Percentiles rank a stretch among this genome's conserved stretches.
These are phyloP conservation scores for Coniferiporia sulphurascens DNA, from an alignment of 1,284 basidiomycete species.

Conservation along the genomic window DNA sequence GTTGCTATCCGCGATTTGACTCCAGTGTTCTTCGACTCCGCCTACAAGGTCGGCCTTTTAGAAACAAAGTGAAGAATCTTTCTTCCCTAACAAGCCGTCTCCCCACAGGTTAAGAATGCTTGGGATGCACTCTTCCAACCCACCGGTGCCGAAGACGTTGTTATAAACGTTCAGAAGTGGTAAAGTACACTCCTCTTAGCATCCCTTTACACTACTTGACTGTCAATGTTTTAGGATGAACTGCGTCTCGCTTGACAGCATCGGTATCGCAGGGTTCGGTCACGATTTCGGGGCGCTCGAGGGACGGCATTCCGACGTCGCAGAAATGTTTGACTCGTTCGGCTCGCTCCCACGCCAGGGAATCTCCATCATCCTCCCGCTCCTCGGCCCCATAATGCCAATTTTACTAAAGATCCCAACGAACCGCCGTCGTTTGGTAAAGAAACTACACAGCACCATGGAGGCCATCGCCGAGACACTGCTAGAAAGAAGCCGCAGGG, in stretches of 20 bases:
- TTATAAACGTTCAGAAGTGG: slow-evolving; percentile 56
- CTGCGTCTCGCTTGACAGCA: slow-evolving; percentile 45
- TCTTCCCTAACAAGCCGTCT: background rate
- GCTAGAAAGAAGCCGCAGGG: slow-evolving; percentile 38
- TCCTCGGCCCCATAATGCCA: slow-evolving; percentile 41
- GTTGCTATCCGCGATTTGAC: slow-evolving; percentile 34
- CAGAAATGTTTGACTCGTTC: slow-evolving; percentile 43
- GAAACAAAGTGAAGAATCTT: background rate
- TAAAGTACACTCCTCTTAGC: slow-evolving; percentile 20
- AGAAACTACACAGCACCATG: slow-evolving; percentile 37
- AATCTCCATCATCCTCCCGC: slow-evolving; percentile 30
- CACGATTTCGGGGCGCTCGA: slow-evolving; percentile 53
- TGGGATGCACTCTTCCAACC: slow-evolving; percentile 49
- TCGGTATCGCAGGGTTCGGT: slow-evolving; percentile 54
- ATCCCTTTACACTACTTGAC: background rate
- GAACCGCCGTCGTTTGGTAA: slow-evolving; percentile 30
- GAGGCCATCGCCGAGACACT: slow-evolving; percentile 43
- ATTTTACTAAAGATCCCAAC: slow-evolving; percentile 42
- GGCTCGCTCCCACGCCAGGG: slow-evolving; percentile 23
- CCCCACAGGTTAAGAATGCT: slow-evolving; percentile 36
- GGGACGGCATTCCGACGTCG: slow-evolving; percentile 40
- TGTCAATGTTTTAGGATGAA: slow-evolving; percentile 37
- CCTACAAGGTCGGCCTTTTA: slow-evolving; percentile 39
- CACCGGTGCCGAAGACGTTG: slow-evolving; percentile 23
- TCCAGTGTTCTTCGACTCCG: slow-evolving; percentile 38